These are phyloP conservation scores for Hanseniaspora occidentalis DNA, from an alignment of 805 yeast species.

Conservation along the genomic window DNA sequence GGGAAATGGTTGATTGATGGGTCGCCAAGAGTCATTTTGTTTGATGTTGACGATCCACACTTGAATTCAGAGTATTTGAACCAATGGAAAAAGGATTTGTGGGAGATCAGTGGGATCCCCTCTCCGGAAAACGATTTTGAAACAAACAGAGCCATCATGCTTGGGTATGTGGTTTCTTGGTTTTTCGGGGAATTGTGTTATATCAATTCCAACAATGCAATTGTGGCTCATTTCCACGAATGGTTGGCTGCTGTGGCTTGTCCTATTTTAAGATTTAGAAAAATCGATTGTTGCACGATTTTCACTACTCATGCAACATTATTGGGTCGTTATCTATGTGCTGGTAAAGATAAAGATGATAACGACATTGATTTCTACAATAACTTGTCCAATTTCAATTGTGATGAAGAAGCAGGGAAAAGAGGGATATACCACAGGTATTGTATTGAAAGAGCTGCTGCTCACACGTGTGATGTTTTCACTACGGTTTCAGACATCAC, in stretches of 20 bases:
- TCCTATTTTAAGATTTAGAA: conserved; percentile 82
- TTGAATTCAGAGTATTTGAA: conserved; percentile 39
- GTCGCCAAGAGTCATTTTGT: conserved; percentile 84
- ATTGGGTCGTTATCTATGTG: conserved; percentile 89
- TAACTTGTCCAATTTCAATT: conserved; percentile 78
- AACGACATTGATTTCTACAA: conserved; percentile 94
- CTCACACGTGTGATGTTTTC: conserved; percentile 92
- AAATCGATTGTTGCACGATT: conserved; percentile 86
- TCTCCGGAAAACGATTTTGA: conserved; percentile 82
- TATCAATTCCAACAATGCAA: conserved; percentile 76
- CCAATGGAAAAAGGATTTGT: conserved; percentile 91
- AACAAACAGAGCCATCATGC: conserved; percentile 80
- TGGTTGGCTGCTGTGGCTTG: conserved; percentile 97
- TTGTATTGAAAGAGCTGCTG: conserved; percentile 93
- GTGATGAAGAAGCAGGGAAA: conserved; percentile 96
- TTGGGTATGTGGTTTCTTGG: conserved; percentile 95
- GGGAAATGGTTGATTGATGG: conserved; percentile 98
- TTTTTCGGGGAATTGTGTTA: conserved; percentile 87
- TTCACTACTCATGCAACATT: conserved; percentile 97
- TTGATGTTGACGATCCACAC: conserved; percentile 70
- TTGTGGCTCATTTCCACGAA: conserved; percentile 90
- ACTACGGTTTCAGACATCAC: conserved; percentile 96
- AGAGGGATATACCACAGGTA: conserved; percentile 95
- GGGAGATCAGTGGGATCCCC: conserved; percentile 88
- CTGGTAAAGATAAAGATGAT: conserved; percentile 94